Evolutionary conservation across 805 yeast species (phyloP).

Genomic region (Metschnikowia bowlesiae): DNA sequence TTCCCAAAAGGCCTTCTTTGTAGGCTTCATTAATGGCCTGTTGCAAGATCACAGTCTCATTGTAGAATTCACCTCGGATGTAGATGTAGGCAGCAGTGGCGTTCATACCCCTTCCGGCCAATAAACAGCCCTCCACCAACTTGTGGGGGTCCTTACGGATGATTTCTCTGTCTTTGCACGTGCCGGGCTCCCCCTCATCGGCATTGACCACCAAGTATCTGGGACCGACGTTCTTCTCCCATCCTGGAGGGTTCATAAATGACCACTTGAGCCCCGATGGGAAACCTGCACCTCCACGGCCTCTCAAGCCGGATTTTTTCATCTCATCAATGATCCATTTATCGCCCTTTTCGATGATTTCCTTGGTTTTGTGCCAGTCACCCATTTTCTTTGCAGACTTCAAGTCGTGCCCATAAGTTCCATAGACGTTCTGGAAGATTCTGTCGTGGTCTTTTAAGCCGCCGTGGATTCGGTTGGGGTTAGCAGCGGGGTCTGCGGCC

Average conservation of each 20-base stretch:
- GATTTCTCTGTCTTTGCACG: constrained; percentile 89
- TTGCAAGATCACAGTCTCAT: constrained; percentile 72
- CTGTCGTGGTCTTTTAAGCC: constrained; percentile 80
- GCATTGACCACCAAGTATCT: constrained; percentile 86
- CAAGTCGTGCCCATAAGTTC: constrained; percentile 69
- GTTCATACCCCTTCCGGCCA: constrained; percentile 89
- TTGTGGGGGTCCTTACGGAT: constrained; percentile 90
- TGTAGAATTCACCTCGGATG: constrained; percentile 86
- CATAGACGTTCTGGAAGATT: constrained; percentile 80
- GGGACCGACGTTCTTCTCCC: constrained; percentile 90
- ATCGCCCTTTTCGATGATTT: constrained; percentile 76
- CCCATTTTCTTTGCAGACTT: constrained; percentile 76
- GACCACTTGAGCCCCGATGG: constrained; percentile 91
- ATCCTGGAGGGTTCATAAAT: constrained; percentile 92
- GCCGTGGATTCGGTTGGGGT: constrained; percentile 57
- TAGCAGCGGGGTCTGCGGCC: constrained; percentile 43
- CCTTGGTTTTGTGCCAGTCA: constrained; percentile 91
- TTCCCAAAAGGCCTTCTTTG: constrained; percentile 73
- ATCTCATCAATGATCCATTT: constrained; percentile 87
- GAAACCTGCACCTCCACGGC: constrained; percentile 93
- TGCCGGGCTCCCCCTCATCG: constrained; percentile 94
- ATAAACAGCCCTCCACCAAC: constrained; percentile 84
- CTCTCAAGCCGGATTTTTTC: constrained; percentile 80
- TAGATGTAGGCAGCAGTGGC: constrained; percentile 90
- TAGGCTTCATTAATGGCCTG: constrained; percentile 85